phyloP scores from a whole-genome alignment of 1,284 basidiomycete species.

The Polyporus tsugae region DNA sequence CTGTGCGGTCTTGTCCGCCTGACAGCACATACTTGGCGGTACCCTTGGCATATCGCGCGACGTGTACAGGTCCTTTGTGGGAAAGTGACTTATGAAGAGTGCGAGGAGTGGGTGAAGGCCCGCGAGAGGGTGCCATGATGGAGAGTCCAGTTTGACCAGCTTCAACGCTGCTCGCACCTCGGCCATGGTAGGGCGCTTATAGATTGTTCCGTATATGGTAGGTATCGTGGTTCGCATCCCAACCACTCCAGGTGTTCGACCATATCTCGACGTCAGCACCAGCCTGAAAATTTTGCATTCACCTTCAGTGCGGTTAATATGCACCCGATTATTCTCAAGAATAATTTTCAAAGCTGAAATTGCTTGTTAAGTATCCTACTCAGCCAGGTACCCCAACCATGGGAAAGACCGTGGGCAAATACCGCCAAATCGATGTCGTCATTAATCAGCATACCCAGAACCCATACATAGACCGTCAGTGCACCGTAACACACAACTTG shows the following conservation, averaged over 20 bases:
- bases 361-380: no score
- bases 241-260: neutral
- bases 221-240: neutral
- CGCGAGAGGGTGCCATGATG: slow-evolving; percentile 68
- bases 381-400: no score
- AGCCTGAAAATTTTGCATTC: neutral
- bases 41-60: slow-evolving; percentile 87
- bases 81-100: slow-evolving; percentile 65
- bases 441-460: slow-evolving; percentile 10
- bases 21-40: slow-evolving; percentile 88
- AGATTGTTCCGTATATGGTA: neutral
- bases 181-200: neutral
- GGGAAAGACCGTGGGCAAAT: neutral
- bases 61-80: slow-evolving; percentile 86
- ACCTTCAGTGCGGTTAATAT: no score
- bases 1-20: slow-evolving; percentile 90
- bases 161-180: no score
- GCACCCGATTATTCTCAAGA: no score
- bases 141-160: neutral
- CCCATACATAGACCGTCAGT: neutral
- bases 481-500: neutral
- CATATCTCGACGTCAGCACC: neutral
- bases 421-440: slow-evolving; percentile 10
- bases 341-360: no score
- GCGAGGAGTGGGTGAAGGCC: slow-evolving; percentile 64